Conservation (phyloP, 2,329 filamentous ascomycete genomes). For the Neophaeococcomyces mojaviensis region DNA sequence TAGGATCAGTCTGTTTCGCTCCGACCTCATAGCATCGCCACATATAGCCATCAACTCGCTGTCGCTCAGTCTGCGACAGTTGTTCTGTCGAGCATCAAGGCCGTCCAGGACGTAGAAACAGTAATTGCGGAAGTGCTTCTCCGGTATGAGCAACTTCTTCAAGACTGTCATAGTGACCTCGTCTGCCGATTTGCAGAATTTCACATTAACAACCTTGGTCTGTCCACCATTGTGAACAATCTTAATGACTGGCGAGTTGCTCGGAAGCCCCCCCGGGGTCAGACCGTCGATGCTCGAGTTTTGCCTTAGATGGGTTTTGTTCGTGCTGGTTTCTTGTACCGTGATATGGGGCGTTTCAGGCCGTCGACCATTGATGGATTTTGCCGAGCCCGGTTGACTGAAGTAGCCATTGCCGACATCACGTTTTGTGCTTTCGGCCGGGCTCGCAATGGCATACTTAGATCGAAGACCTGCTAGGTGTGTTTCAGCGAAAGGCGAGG, state of each 20-base stretch:
- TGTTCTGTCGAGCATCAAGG: slow-evolving; percentile 69
- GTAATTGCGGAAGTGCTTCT: slow-evolving; percentile 88
- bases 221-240: slow-evolving; percentile 88
- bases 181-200: slow-evolving; percentile 82
- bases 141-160: slow-evolving; percentile 77
- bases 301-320: slow-evolving; percentile 65
- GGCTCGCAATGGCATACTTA: slow-evolving; percentile 55
- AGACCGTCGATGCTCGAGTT: slow-evolving; percentile 79
- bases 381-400: slow-evolving; percentile 46
- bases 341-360: slow-evolving; percentile 58
- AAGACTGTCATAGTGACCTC: slow-evolving; percentile 87
- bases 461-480: slow-evolving; percentile 44
- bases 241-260: slow-evolving; percentile 80
- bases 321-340: slow-evolving; percentile 54
- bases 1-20: slow-evolving; percentile 83
- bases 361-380: slow-evolving; percentile 46
- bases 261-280: slow-evolving; percentile 76
- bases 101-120: slow-evolving; percentile 93
- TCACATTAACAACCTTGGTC: slow-evolving; percentile 89
- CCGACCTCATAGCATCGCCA: slow-evolving; percentile 73
- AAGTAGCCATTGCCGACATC: slow-evolving; percentile 47
- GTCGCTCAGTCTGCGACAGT: slow-evolving; percentile 76
- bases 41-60: slow-evolving; percentile 86
- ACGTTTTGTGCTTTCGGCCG: slow-evolving; percentile 46
- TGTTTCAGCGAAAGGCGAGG: slow-evolving; percentile 60